Evolutionary conservation across 257 asterid species (phyloP), one percentile per base, ranked within the genome.

Genomic region (Scutellaria minor): DNA sequence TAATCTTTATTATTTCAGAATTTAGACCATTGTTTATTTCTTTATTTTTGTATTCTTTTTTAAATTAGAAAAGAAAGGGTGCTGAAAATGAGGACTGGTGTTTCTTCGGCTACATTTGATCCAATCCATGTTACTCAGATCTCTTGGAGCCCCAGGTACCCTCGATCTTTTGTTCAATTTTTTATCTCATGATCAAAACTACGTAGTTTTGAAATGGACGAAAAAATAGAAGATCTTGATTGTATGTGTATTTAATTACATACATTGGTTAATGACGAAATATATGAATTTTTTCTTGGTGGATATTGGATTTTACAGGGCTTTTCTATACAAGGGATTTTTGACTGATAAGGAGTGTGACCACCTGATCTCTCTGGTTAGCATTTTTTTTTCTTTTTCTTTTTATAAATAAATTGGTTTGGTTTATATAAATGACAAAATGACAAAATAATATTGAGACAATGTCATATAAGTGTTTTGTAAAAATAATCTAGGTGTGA

Each of bases 81-180:
- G 78, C 64, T 75, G 56, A 75, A 75, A 75, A 13, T 76, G 83
- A 55, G 22, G 13, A 77, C 67, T 11, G 85, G 83, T 53, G 52
- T 66, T 52, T 58, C 85, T 5, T 45, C 86, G 48, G 53, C 74
- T 70, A 35, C 66, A 10, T 53, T 86, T 75, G 95, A 88, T 81
- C 96, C 95, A 13, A 82, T 86, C 13, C 80, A 76, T 56, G 96
- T 88, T 68, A 82, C 85, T 64, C 95, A 86, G 79, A 81, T 90
- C 72, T 86, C 93, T 40, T 80, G 93, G 89, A 82, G 69, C 14
- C 95, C 92, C 47, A 84, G 96, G 95, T 90, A 39, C 15, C 5
- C 37, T 31, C 37, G 37, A 31, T 37, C 22, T 6, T 50, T 12
- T 37, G 50, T n/a, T 12, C 3, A 1, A 2, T 39, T 39, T 7